Base-by-base conservation (phyloP, 371 early-diverging fungal species). In the Mucor indicus region DNA sequence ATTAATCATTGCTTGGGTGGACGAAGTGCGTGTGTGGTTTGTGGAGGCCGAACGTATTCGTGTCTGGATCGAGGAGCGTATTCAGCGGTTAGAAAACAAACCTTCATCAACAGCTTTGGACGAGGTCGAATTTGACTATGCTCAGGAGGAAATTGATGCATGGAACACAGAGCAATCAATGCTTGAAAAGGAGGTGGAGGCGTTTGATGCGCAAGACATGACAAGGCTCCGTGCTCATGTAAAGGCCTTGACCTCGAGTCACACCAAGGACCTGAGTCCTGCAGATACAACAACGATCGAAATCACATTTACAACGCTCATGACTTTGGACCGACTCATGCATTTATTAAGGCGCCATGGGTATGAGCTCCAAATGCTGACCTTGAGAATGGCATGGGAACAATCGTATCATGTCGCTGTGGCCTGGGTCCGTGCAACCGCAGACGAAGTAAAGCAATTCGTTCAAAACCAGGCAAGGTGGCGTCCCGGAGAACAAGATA, bases 221-320 rank as follows among this genome's bases (percentile, higher is more conserved):
- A 54, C 72, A 9, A 51, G 76, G 1, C 43, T 80, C n/a, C 52
- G 76, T 30, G 60, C 66, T 2, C 77, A 80, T 50, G 80, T 77
- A n/a, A 80, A 71, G 46, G 60, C 57, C 4, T 51, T 77, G 19
- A 75, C 77, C 0, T 49, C 44, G 2, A 64, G 62, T 11, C 48
- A 53, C 15, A 13, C 27, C 8, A 55, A 50, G 10, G 66, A 67
- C 13, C 57, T 80, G 12, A 73, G 70, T 36, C 80, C 80, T 1
- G 80, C 80, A 12, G 80, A 80, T 38, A 75, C 75, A 1, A 75
- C 75, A 4, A 80, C 80, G 0, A 77, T 80, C 40, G 75, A 75
- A 49, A 73, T 77, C 32, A 75, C 76, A 13, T 61, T 80, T 13
- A 64, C 72, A 12, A 75, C 80, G 1, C 51, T 80, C 8, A 68